Percentiles rank a stretch among this genome's conserved stretches.
These are phyloP conservation scores for Jasminum sambac DNA, from an alignment of 257 asterid species.

Conservation along the genomic window DNA sequence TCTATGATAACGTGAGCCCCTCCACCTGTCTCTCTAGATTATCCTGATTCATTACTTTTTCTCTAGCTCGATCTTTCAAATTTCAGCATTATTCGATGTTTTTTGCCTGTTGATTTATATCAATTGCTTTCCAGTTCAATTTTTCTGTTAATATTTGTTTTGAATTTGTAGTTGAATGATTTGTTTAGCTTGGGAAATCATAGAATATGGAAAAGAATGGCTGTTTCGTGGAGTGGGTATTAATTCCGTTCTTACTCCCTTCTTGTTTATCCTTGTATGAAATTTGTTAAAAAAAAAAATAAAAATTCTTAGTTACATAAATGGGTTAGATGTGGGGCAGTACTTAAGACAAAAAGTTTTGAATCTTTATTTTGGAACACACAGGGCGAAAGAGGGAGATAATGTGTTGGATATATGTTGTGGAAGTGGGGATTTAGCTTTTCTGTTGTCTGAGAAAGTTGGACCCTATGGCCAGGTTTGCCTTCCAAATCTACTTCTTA, in stretches of 20 bases:
- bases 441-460: slow-evolving; percentile 76
- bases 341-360: slow-evolving; percentile 4
- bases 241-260: neutral
- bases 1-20: slow-evolving; percentile 69
- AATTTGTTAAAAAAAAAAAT: too few species aligned
- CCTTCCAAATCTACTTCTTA: slow-evolving; percentile 5
- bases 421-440: slow-evolving; percentile 92
- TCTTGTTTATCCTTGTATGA: neutral
- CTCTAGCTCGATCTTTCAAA: neutral
- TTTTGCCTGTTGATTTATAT: neutral
- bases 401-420: slow-evolving; percentile 80
- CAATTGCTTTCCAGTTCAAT: neutral
- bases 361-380: slow-evolving; percentile 9
- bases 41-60: neutral
- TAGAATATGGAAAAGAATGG: slow-evolving; percentile 88
- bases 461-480: slow-evolving; percentile 72
- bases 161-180: slow-evolving; percentile 63
- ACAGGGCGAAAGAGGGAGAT: slow-evolving; percentile 80
- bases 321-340: neutral
- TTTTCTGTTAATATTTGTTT: neutral
- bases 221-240: slow-evolving; percentile 89
- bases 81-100: neutral
- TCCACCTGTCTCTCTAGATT: neutral
- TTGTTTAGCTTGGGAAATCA: slow-evolving; percentile 71
- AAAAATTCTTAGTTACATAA: neutral